Evolutionary conservation across 2,329 filamentous ascomycete genomes (phyloP), one percentile per base, ranked within the genome.

Genomic region (Plenodomus biglobosus): DNA sequence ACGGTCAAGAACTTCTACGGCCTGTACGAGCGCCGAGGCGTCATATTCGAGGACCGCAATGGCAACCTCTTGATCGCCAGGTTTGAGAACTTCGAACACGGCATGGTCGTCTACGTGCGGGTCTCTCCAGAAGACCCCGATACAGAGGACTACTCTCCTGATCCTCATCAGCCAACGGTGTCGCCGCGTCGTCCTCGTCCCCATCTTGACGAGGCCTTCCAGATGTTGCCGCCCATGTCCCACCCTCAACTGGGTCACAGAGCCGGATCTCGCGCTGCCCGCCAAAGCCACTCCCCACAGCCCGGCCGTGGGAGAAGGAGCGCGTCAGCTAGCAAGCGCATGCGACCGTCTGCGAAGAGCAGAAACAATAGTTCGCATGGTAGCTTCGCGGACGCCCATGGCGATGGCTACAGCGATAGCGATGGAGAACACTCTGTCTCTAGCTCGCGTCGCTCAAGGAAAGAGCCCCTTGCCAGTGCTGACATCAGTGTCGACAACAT

Each of bases 1-100:
- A 97, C 94, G 1, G 92, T 97, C 68, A 97, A 96, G 81, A 97
- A 96, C 78, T 97, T 97, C 77, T 97, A 96, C 70, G 94, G 94
- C 52, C 82, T 99, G 59, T 96, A 96, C 72, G 89, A 92, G 58
- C 85, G 75, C 22, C 62, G 86, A 69, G 92, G 94, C 58, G 87
- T 99, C 67, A 95, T 90, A 75, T 97, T 99, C 67, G 92, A 97
- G 75, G 92, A 97, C 72, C 84, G 89, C 56, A 79, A 87, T 64
- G 90, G 90, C 65, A 92, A 88, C 66, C 95, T 88, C 52, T 84
- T 99, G 66, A 97, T 99, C 73, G 91, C 92, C 56, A 85, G 90
- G 52, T 96, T 96, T 73, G 92, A 97, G 75, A 99, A 99, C 78
- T 91, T 99, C 69, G 82, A 82, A 62, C 85, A 95, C 73, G 87